Conservation (phyloP, 306 rosid species). For the Carpinus viminea region DNA sequence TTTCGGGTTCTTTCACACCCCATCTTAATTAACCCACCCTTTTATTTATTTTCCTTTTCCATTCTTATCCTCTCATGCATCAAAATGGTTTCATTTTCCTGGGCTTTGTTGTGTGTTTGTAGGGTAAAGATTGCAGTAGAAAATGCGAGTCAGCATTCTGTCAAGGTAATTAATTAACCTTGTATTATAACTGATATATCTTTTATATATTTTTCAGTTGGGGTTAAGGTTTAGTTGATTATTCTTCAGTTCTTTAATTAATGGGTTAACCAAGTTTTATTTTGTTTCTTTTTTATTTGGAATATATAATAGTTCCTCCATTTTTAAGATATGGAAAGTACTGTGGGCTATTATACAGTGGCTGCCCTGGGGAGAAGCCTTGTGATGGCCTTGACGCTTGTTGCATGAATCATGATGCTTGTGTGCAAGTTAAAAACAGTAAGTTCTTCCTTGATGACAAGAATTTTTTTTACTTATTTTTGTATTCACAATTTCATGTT, state of each 20-base stretch:
- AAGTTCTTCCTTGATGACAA: conserved; percentile 21
- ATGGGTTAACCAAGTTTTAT: not conserved
- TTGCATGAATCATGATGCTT: conserved; percentile 86
- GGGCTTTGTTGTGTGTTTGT: conserved; percentile 10
- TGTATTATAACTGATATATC: not conserved
- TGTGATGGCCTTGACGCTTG: conserved; percentile 96
- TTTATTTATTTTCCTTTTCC: not conserved
- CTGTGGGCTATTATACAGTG: conserved; percentile 86
- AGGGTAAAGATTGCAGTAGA: conserved; percentile 87
- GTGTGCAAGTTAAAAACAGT: conserved; percentile 75
- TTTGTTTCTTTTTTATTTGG: not conserved
- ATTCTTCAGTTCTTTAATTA: not conserved
- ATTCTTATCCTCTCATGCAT: not conserved
- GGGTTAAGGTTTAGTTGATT: not conserved
- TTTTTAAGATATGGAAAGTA: conserved; percentile 88
- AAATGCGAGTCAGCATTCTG: conserved; percentile 91
- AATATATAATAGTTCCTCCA: conserved; percentile 65
- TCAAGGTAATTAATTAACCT: conserved; percentile 55
- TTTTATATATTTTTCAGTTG: not conserved
- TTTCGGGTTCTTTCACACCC: not conserved
- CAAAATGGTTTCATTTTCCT: not conserved
- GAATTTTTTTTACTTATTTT: too few species aligned
- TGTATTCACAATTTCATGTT: too few species aligned
- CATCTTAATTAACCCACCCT: conserved; percentile 2
- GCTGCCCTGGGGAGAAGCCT: conserved; percentile 92